Percentiles rank a stretch among this genome's conserved stretches.
Conservation (phyloP, 331 rosid genomes). For the Acacia concinna region DNA sequence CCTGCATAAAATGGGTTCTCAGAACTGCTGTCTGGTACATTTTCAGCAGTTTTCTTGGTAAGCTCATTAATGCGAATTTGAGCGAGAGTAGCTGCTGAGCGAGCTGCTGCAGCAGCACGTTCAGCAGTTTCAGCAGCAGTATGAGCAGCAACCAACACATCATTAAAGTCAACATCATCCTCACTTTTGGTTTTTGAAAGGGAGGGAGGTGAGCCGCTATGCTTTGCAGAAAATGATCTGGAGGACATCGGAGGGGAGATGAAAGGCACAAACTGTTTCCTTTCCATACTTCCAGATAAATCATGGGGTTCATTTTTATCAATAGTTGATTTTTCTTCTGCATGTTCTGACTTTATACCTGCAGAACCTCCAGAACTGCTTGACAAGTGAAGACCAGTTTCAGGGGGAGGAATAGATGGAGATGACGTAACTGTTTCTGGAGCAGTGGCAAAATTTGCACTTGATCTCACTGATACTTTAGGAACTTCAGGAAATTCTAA, state of each 20-base stretch:
- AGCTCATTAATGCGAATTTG: slow-evolving; percentile 76
- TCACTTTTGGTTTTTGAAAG: slow-evolving; percentile 53
- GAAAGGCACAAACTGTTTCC: slow-evolving; percentile 82
- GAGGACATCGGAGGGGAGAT: slow-evolving; percentile 67
- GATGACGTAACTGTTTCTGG: slow-evolving; percentile 45
- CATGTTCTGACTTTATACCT: slow-evolving; percentile 33
- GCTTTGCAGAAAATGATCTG: slow-evolving; percentile 47
- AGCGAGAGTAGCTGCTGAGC: slow-evolving; percentile 89
- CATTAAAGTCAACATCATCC: slow-evolving; percentile 64
- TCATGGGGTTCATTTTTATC: slow-evolving; percentile 46
- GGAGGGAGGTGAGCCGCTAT: slow-evolving; percentile 40
- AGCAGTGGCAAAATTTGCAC: slow-evolving; percentile 49
- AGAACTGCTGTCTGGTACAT: slow-evolving; percentile 37
- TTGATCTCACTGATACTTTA: slow-evolving; percentile 46
- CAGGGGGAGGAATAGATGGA: slow-evolving; percentile 40
- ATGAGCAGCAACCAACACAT: slow-evolving; percentile 93
- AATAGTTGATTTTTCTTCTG: slow-evolving; percentile 38
- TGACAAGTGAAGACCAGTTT: slow-evolving; percentile 42
- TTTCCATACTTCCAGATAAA: slow-evolving; percentile 50
- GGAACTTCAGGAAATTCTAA: slow-evolving; percentile 93
- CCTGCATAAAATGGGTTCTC: slow-evolving; percentile 68
- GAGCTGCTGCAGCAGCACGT: slow-evolving; percentile 96
- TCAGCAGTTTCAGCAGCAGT: slow-evolving; percentile 94
- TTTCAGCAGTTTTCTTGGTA: slow-evolving; percentile 62
- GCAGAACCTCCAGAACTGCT: slow-evolving; percentile 34